Base-by-base conservation (phyloP, 2,329 filamentous ascomycete genomes). In the Venturia nashicola region DNA sequence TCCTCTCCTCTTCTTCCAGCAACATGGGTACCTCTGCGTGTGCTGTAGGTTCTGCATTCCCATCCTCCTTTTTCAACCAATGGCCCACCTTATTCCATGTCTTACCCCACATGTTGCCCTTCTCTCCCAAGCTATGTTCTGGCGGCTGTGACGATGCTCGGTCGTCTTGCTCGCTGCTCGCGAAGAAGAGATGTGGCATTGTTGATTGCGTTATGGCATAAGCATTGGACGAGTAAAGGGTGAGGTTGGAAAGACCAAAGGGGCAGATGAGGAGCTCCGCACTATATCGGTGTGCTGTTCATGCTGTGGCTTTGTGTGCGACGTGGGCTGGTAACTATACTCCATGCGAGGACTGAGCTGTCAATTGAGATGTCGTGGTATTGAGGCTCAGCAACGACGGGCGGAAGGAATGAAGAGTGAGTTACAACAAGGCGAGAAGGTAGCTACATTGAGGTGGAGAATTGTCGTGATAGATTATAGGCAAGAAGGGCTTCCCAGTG, bases 51-150 rank as follows among this genome's bases (percentile, higher is more conserved):
- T 51, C 61, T 14, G 11, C 40, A 44, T 64, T 51, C 54, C 64
- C 64, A 43, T 62, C 65, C 44, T 66, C 65, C 48, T 65, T 65
- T 48, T 66, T 66, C 34, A 66, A 44, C 65, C 65, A 66, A 39
- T 62, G 27, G 14, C 59, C 43, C n/a, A 64, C 40, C 43, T 66
- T 64, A n/a, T 42, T 62, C 63, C 59, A 57, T 11, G 63, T 62
- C 59, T 54, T 54, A 7, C 48, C 59, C 63, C 63, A 65, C 32
- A 62, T 62, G 18, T 55, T 65, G 23, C 51, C 27, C 60, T 63
- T 57, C 23, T 62, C 61, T 12, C n/a, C 32, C 40, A 39, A 39
- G 27, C 40, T 46, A 16, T 63, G n/a, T 34, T 63, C 36, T 46
- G 44, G 34, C 18, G 42, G 61, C 14, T 51, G 42, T 16, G 23